Conservation (phyloP, 306 rosid genomes). For the Ormosia emarginata region DNA sequence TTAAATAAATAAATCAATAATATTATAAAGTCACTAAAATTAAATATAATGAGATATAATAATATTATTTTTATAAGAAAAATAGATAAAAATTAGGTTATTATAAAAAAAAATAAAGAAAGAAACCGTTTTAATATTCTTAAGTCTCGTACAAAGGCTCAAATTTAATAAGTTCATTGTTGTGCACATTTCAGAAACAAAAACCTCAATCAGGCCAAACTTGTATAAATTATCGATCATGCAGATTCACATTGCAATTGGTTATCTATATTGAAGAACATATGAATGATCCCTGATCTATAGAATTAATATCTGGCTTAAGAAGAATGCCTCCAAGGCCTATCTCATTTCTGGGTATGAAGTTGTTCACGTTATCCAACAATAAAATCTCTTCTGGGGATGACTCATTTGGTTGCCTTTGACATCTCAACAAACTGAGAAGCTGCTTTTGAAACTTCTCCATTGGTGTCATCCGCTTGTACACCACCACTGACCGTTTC, state of each 20-base stretch:
- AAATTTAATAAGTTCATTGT: neutral
- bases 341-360: conserved; percentile 6
- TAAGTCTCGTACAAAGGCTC: neutral
- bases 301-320: neutral
- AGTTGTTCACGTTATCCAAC: neutral
- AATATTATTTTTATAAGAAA: too few relatives aligned
- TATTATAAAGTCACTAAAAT: too few relatives aligned
- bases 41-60: too few relatives aligned
- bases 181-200: too few relatives aligned
- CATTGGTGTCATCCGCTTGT: neutral
- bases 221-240: neutral
- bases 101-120: too few relatives aligned
- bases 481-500: neutral
- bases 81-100: too few relatives aligned
- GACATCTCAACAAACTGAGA: neutral
- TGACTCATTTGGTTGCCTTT: neutral
- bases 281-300: neutral
- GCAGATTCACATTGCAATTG: neutral
- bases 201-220: too few relatives aligned
- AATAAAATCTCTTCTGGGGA: neutral
- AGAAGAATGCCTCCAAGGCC: conserved; percentile 21
- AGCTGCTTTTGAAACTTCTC: neutral
- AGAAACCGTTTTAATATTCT: too few relatives aligned
- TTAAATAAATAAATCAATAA: too few relatives aligned
- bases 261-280: neutral